phyloP scores from a whole-genome alignment of 352 stramenopile species.

The Pythium utonaiense region DNA sequence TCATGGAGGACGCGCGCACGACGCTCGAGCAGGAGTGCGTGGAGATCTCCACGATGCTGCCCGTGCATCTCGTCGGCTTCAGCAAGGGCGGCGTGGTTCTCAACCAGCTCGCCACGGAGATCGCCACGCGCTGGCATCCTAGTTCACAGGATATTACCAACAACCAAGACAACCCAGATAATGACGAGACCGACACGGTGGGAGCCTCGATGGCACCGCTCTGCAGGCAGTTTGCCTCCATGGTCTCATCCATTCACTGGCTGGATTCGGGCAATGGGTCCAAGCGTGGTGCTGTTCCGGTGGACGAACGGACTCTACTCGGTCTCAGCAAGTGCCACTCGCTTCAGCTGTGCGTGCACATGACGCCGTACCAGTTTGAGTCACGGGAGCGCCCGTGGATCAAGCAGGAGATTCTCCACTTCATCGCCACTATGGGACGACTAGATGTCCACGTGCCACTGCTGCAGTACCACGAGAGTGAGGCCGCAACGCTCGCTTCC shows the following conservation, averaged over 20 bases:
- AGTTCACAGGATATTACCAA: constrained; percentile 10
- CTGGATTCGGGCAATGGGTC: constrained; percentile 59
- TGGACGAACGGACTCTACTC: constrained; percentile 28
- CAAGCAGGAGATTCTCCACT: constrained; percentile 32
- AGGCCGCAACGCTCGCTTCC: not conserved
- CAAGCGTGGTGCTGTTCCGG: constrained; percentile 36
- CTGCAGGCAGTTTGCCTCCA: constrained; percentile 3
- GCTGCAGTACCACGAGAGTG: constrained; percentile 10
- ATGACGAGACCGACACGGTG: constrained; percentile 2
- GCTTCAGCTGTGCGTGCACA: constrained; percentile 50
- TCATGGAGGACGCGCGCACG: constrained; percentile 11
- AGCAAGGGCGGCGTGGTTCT: constrained; percentile 67
- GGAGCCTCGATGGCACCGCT: not conserved
- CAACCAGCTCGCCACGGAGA: constrained; percentile 68
- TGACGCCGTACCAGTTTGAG: constrained; percentile 62
- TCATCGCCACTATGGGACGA: constrained; percentile 4
- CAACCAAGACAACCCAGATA: constrained; percentile 12
- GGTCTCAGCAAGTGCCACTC: constrained; percentile 38
- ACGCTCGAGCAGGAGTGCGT: constrained; percentile 20
- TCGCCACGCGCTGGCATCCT: constrained; percentile 25
- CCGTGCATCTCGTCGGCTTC: constrained; percentile 62
- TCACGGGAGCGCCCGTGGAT: constrained; percentile 48
- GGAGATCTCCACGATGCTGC: constrained; percentile 39
- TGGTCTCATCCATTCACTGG: constrained; percentile 64
- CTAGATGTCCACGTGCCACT: constrained; percentile 2